Evolutionary conservation across 2,329 filamentous ascomycete genomes (phyloP).

Genomic region (Aspergillus hiratsukae): DNA sequence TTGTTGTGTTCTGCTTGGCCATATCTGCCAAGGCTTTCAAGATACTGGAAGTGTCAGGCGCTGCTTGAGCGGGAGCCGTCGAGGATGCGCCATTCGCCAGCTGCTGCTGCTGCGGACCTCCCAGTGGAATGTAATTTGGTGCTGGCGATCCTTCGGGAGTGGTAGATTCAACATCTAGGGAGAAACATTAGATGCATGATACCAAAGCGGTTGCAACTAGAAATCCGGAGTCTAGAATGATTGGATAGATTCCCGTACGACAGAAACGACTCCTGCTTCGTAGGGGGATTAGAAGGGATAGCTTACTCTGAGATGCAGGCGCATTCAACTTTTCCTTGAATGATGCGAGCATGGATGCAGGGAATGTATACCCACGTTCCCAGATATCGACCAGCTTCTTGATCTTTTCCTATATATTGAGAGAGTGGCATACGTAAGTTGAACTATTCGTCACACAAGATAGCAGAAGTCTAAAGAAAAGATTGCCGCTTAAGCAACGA

Average conservation of each 20-base stretch:
- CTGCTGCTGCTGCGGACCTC: slow-evolving; percentile 28
- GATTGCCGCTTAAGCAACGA: slow-evolving; percentile 15
- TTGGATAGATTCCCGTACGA: neutral
- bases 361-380: slow-evolving; percentile 93
- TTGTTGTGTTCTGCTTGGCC: slow-evolving; percentile 65
- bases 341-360: slow-evolving; percentile 67
- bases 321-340: slow-evolving; percentile 78
- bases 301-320: slow-evolving; percentile 61
- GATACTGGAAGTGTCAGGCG: slow-evolving; percentile 61
- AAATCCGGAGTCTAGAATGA: slow-evolving; percentile 7
- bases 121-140: slow-evolving; percentile 40
- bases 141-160: slow-evolving; percentile 59
- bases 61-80: slow-evolving; percentile 24
- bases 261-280: neutral
- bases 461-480: slow-evolving; percentile 17
- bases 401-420: slow-evolving; percentile 78
- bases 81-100: slow-evolving; percentile 21
- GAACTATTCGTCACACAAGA: slow-evolving; percentile 32
- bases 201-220: neutral
- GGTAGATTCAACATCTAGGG: slow-evolving; percentile 59
- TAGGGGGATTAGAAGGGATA: slow-evolving; percentile 21
- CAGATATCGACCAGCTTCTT: slow-evolving; percentile 94
- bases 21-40: slow-evolving; percentile 76
- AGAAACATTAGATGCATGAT: slow-evolving; percentile 24
- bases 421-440: slow-evolving; percentile 48